Conservation (phyloP, 2,329 filamentous ascomycete genomes). For the Colletotrichum trifolii region DNA sequence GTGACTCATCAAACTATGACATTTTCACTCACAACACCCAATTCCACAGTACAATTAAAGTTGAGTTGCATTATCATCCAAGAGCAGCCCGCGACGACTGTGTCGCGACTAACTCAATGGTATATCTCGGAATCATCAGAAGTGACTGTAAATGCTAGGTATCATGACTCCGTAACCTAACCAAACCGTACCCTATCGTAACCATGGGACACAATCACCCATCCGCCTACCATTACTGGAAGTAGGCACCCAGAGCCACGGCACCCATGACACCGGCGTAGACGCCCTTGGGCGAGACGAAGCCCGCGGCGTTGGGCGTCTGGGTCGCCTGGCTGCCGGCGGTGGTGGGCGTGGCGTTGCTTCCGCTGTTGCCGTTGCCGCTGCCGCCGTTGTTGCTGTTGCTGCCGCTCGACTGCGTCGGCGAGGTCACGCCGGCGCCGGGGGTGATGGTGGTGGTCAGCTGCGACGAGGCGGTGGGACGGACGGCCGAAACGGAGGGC, state of each 20-base stretch:
- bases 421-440: conserved; percentile 30
- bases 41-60: background rate
- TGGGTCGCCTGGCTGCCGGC: conserved; percentile 5
- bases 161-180: conserved; percentile 15
- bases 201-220: background rate
- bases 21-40: too few relatives aligned
- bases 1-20: too few relatives aligned
- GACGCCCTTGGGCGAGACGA: conserved; percentile 22
- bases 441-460: conserved; percentile 37
- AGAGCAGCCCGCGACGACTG: background rate
- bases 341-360: conserved; percentile 4
- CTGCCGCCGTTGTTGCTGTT: conserved; percentile 11
- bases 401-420: conserved; percentile 19
- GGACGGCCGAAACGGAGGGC: conserved; percentile 30
- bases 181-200: conserved; percentile 2
- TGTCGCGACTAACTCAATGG: background rate
- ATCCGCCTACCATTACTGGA: conserved; percentile 15
- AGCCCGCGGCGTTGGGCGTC: conserved; percentile 30
- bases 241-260: conserved; percentile 27
- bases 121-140: conserved; percentile 6
- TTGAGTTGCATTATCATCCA: background rate
- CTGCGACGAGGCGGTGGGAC: conserved; percentile 33
- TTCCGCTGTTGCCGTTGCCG: conserved; percentile 12
- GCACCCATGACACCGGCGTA: conserved; percentile 24
- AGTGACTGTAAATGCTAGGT: conserved; percentile 30